A percentile compares a stretch with the other conserved stretches of the same genome.
Conservation (phyloP, 441 rosid species). For the Populus hybrid region DNA sequence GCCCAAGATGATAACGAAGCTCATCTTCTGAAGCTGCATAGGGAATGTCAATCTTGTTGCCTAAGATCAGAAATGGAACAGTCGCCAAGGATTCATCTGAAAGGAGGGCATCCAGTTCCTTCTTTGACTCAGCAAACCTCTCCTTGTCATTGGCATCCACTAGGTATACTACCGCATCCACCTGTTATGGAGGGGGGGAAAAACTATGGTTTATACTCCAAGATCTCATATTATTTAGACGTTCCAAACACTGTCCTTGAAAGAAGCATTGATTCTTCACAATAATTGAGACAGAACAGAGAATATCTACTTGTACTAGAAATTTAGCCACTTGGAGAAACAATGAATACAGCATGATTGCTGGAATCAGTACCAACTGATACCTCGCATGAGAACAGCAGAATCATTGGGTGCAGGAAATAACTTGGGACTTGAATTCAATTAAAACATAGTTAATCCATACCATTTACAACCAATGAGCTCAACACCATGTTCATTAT, state of each 20-base stretch:
- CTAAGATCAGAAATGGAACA: slow-evolving; percentile 81
- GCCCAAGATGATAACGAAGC: slow-evolving; percentile 78
- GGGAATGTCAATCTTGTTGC: slow-evolving; percentile 89
- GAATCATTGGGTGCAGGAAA: background rate
- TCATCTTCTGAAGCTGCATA: slow-evolving; percentile 92
- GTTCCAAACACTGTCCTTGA: background rate
- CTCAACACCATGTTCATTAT: background rate
- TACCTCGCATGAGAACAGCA: background rate
- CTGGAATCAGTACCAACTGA: background rate
- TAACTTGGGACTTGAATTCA: background rate
- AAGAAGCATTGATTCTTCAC: background rate
- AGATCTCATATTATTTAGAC: too few relatives aligned
- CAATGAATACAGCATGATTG: background rate
- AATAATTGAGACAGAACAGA: background rate
- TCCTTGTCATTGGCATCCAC: slow-evolving; percentile 95
- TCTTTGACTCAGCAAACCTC: slow-evolving; percentile 86
- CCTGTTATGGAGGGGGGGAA: slow-evolving; percentile 35
- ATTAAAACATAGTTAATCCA: background rate
- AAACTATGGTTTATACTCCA: background rate
- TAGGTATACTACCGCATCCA: slow-evolving; percentile 86
- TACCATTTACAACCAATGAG: too few relatives aligned
- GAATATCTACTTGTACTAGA: background rate
- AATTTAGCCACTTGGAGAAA: background rate
- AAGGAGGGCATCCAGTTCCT: slow-evolving; percentile 85
- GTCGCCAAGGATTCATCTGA: slow-evolving; percentile 74